Percentiles rank a stretch among this genome's conserved stretches.
Conservation (phyloP, 495 filamentous ascomycete species). For the Platismatia glauca region DNA sequence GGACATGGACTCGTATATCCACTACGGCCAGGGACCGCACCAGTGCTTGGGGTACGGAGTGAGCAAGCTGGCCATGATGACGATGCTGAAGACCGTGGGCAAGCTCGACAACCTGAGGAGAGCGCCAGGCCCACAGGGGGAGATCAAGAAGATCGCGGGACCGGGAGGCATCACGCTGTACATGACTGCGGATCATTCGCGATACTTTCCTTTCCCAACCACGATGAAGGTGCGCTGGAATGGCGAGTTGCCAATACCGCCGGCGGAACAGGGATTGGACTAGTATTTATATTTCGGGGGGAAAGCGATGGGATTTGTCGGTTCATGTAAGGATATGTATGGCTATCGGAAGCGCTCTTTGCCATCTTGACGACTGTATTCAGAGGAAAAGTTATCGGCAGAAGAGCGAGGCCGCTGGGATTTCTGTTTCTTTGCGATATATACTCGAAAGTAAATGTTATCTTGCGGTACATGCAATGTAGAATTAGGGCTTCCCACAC, state of each 20-base stretch:
- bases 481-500: too few relatives aligned
- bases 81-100: slow-evolving; percentile 51
- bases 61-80: slow-evolving; percentile 49
- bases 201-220: slow-evolving; percentile 61
- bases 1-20: slow-evolving; percentile 53
- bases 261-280: not conserved
- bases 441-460: too few relatives aligned
- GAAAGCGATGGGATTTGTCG: not conserved
- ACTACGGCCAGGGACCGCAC: slow-evolving; percentile 54
- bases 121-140: slow-evolving; percentile 55
- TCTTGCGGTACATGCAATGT: too few relatives aligned
- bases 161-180: slow-evolving; percentile 53
- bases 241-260: slow-evolving; percentile 34
- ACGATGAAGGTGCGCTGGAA: slow-evolving; percentile 49
- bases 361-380: not conserved
- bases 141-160: slow-evolving; percentile 54
- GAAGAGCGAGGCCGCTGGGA: not conserved
- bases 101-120: slow-evolving; percentile 49
- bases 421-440: not conserved
- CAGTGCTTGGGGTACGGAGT: slow-evolving; percentile 49
- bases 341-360: not conserved
- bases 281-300: not conserved
- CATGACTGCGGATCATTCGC: slow-evolving; percentile 61
- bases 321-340: not conserved
- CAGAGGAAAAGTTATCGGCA: not conserved